phyloP scores from a whole-genome alignment of 805 yeast species.

The Ogataea allantospora region DNA sequence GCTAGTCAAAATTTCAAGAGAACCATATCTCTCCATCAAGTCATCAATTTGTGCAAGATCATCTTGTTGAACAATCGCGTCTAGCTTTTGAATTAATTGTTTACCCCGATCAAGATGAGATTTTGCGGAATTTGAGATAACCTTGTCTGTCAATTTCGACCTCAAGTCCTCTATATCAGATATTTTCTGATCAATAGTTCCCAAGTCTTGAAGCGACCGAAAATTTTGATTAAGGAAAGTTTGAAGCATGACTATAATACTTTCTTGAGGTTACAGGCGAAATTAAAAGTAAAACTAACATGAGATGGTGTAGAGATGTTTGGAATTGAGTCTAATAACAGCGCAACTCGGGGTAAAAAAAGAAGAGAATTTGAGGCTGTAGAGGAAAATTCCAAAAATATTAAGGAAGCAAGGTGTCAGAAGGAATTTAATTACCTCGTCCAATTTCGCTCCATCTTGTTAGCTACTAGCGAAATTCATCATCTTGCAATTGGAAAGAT shows the following conservation, averaged over 20 bases:
- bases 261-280: background rate
- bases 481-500: background rate
- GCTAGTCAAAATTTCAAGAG: constrained; percentile 19
- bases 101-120: constrained; percentile 1
- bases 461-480: background rate
- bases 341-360: background rate
- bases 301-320: background rate
- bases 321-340: background rate
- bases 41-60: constrained; percentile 12
- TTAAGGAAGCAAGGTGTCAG: background rate
- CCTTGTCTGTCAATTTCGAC: background rate
- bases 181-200: constrained; percentile 23
- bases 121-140: background rate
- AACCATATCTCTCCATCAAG: constrained; percentile 19
- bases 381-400: background rate
- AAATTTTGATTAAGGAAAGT: constrained; percentile 37
- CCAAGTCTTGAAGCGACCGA: constrained; percentile 37
- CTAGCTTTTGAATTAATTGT: constrained; percentile 2
- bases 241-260: constrained; percentile 15
- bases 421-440: background rate
- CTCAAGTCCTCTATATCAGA: constrained; percentile 26
- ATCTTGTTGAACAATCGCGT: constrained; percentile 4
- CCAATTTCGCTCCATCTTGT: background rate
- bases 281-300: no score
- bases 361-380: no score